Conservation (phyloP, 345 rosid genomes). For the Capsella bursapastoris region DNA sequence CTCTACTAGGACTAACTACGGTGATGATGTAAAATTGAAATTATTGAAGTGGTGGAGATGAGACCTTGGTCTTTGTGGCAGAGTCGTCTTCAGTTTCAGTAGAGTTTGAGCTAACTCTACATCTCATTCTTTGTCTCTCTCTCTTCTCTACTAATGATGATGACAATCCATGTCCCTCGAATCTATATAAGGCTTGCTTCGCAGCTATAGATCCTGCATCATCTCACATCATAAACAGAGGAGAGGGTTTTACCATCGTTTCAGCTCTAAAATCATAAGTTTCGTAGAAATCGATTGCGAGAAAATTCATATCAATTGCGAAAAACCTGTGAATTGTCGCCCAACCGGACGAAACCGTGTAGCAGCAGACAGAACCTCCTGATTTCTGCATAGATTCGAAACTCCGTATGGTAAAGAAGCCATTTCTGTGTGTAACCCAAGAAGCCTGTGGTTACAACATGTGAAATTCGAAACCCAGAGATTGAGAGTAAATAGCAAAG, state of each 20-base stretch:
- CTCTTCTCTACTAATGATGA: not conserved
- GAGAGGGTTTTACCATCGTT: not conserved
- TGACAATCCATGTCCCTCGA: slow-evolving; percentile 28
- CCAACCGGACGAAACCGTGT: slow-evolving; percentile 27
- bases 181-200: slow-evolving; percentile 26
- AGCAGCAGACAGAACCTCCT: slow-evolving; percentile 22
- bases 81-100: slow-evolving; percentile 43
- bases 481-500: not conserved
- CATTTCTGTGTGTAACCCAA: slow-evolving; percentile 27
- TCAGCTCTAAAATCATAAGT: not conserved
- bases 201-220: slow-evolving; percentile 29
- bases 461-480: not conserved
- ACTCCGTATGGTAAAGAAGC: slow-evolving; percentile 41
- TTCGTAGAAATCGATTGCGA: not conserved
- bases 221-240: slow-evolving; percentile 19
- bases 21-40: not conserved
- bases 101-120: slow-evolving; percentile 38
- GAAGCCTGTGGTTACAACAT: slow-evolving; percentile 18
- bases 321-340: slow-evolving; percentile 14
- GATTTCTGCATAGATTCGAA: slow-evolving; percentile 33
- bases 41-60: not conserved
- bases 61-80: slow-evolving; percentile 40
- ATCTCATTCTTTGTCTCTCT: slow-evolving; percentile 34
- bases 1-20: not conserved
- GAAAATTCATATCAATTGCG: not conserved